Evolutionary conservation across 192 early-diverging fungal species (phyloP), one percentile per base, ranked within the genome.

Genomic region (Coemansia sp.): DNA sequence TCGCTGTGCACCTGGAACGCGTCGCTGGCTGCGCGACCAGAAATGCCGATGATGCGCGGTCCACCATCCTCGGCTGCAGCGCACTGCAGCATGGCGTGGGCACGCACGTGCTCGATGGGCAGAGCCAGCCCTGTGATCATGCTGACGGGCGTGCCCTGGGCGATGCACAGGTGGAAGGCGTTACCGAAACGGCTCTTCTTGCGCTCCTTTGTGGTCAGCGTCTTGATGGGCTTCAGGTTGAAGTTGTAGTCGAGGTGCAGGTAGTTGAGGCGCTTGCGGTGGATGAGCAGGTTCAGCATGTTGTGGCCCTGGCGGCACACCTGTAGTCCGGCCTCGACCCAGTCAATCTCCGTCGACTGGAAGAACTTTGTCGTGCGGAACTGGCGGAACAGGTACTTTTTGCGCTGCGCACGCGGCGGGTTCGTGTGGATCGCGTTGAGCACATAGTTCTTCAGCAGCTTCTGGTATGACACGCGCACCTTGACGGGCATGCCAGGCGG

Each of bases 201-300:
- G 48, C 96, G 82, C 67, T 99, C 96, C 76, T 99, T 99, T 11
- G 96, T 99, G 5, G 96, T 99, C 29, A 99, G 80, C 23, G 96
- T 99, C 75, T 95, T 95, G 56, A 97, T 88, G 5, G 96, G 96
- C 64, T 99, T 99, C 32, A 99, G 80, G 66, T 96, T 97, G 63
- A 99, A 99, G 80, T 99, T 99, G 76, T 94, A 97, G 77, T 99
- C 96, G 54, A 99, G 75, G 54, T 99, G 96, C 48, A 99, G 77
- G 61, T 96, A 99, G 75, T 96, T 96, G 41, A 99, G 73, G 56
- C 95, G 93, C 75, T 97, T 97, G 38, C 96, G 86, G 76, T 99
- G 92, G 57, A 99, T 99, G 43, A 99, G 76, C 16, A 99, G 78
- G 57, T 97, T 99, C 16, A 99, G 80, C 96, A 99, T 99, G 61